A percentile compares a stretch with the other conserved stretches of the same genome.
These are phyloP conservation scores for Lasiodiplodia citricola DNA, from an alignment of 2,329 filamentous ascomycete genomes.

Conservation along the genomic window DNA sequence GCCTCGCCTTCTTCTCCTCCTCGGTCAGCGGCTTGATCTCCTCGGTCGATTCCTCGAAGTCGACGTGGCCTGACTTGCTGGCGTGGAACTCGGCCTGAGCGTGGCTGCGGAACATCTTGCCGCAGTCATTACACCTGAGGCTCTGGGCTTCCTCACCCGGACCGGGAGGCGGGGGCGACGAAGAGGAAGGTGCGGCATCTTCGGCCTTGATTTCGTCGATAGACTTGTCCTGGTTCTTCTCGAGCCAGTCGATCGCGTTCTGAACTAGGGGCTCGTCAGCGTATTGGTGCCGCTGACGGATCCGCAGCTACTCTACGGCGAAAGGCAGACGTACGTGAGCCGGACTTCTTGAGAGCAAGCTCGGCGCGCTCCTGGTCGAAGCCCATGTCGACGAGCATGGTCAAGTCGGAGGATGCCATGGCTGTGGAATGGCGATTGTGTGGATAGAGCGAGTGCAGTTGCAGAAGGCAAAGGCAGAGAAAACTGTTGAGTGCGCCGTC, in stretches of 20 bases:
- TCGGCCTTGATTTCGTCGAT: conserved; percentile 75
- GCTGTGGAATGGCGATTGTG: conserved; percentile 25
- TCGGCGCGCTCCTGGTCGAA: conserved; percentile 84
- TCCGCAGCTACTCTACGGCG: neutral
- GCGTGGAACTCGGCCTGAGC: conserved; percentile 89
- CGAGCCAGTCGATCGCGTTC: conserved; percentile 92
- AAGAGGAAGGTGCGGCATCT: conserved; percentile 48
- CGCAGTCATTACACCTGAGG: conserved; percentile 92
- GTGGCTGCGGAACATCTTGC: conserved; percentile 84
- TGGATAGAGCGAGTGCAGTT: neutral
- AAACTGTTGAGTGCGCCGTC: neutral
- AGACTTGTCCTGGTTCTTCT: conserved; percentile 85
- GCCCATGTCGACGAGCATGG: conserved; percentile 69
- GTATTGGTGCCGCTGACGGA: neutral
- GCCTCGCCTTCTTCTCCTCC: conserved; percentile 82
- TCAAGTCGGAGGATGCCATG: conserved; percentile 59
- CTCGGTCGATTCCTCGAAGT: conserved; percentile 93
- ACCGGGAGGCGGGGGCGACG: conserved; percentile 69
- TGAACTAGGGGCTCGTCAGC: conserved; percentile 64
- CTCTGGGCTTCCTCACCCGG: conserved; percentile 76
- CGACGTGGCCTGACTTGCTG: conserved; percentile 66
- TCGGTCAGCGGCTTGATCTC: conserved; percentile 89
- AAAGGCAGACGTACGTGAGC: conserved; percentile 67
- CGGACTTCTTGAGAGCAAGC: conserved; percentile 82
- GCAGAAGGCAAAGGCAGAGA: neutral